A percentile compares a stretch with the other conserved stretches of the same genome.
Conservation (phyloP, 208 protist genomes). For the Acanthamoeba divionensis region DNA sequence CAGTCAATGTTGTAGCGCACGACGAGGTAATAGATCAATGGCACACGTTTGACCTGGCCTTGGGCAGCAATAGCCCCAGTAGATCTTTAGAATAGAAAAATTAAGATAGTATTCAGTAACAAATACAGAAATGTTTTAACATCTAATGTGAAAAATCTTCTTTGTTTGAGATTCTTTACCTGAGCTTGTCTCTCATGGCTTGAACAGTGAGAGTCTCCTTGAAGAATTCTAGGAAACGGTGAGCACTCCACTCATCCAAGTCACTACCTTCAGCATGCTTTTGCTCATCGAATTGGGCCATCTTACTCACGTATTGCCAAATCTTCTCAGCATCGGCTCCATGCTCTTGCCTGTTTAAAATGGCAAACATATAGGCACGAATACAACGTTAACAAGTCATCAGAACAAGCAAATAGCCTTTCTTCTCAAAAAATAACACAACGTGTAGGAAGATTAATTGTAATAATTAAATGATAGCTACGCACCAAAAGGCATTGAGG, state of each 20-base stretch:
- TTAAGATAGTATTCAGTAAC: too few relatives aligned
- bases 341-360: too few relatives aligned
- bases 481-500: slow-evolving; percentile 57
- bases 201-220: slow-evolving; percentile 57
- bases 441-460: too few relatives aligned
- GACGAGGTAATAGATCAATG: slow-evolving; percentile 46
- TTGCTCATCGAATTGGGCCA: not conserved
- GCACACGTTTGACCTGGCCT: slow-evolving; percentile 45
- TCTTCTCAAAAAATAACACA: not conserved
- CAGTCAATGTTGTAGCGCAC: slow-evolving; percentile 31
- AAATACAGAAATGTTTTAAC: not conserved
- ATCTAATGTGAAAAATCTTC: not conserved
- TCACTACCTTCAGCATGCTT: slow-evolving; percentile 44
- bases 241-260: slow-evolving; percentile 55
- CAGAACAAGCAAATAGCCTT: not conserved
- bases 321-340: slow-evolving; percentile 56
- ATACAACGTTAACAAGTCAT: not conserved
- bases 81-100: too few relatives aligned
- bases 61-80: not conserved
- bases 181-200: slow-evolving; percentile 44
- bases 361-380: too few relatives aligned
- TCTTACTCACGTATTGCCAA: slow-evolving; percentile 36
- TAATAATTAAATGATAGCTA: too few relatives aligned
- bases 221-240: slow-evolving; percentile 62
- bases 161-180: too few relatives aligned